These are phyloP conservation scores for Lactifluus subvellereus DNA, from an alignment of 768 basidiomycete species.

Conservation along the genomic window DNA sequence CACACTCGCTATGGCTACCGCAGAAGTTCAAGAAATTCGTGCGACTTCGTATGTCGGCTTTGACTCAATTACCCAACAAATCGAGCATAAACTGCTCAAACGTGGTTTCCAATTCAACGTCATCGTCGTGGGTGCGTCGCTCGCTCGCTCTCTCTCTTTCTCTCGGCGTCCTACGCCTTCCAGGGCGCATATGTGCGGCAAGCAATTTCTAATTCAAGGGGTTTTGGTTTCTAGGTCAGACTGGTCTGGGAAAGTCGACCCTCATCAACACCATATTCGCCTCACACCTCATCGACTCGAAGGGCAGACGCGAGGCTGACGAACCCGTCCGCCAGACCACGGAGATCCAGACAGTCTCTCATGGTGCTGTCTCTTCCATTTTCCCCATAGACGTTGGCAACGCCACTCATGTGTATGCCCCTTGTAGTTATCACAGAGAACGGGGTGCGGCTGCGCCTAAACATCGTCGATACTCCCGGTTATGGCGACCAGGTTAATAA, in stretches of 20 bases:
- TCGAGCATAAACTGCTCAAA: constrained; percentile 98
- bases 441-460: constrained; percentile 87
- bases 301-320: constrained; percentile 84
- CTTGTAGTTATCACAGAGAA: constrained; percentile 88
- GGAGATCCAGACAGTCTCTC: constrained; percentile 91
- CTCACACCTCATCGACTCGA: constrained; percentile 95
- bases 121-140: constrained; percentile 82
- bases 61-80: constrained; percentile 95
- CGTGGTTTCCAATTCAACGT: constrained; percentile 99
- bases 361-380: constrained; percentile 52
- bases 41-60: constrained; percentile 95
- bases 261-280: constrained; percentile 99
- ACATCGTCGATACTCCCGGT: constrained; percentile 98
- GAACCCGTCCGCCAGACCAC: constrained; percentile 93
- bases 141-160: not conserved
- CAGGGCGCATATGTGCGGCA: not conserved
- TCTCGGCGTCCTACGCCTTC: not conserved
- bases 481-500: constrained; percentile 99
- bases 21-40: constrained; percentile 63
- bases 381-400: not conserved
- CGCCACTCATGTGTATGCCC: not conserved
- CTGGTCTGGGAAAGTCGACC: constrained; percentile 96
- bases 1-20: constrained; percentile 21
- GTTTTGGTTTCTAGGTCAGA: constrained; percentile 61
- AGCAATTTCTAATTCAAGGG: not conserved